These are phyloP conservation scores for Grosmannia penicillata DNA, from an alignment of 2,329 filamentous ascomycete species.

Conservation along the genomic window DNA sequence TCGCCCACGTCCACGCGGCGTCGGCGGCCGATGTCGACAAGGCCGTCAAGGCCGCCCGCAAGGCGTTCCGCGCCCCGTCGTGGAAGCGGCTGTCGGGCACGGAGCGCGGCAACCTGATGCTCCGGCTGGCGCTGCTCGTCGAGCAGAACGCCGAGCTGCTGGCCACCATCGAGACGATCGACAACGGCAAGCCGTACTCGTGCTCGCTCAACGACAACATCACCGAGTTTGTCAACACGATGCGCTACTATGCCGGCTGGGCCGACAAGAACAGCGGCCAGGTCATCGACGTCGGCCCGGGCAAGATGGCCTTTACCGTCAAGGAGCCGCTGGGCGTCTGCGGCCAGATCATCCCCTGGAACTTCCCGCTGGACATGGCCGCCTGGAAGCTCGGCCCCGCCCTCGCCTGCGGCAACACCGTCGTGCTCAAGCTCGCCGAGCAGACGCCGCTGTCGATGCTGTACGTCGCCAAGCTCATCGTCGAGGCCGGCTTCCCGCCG, in stretches of 20 bases:
- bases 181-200: constrained; percentile 65
- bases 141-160: constrained; percentile 41
- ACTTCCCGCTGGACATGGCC: constrained; percentile 64
- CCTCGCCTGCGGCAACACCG: constrained; percentile 47
- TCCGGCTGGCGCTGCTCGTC: constrained; percentile 55
- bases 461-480: constrained; percentile 49
- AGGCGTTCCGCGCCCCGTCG: constrained; percentile 48
- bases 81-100: constrained; percentile 57
- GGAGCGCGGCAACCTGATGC: constrained; percentile 53
- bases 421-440: constrained; percentile 49
- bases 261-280: constrained; percentile 69
- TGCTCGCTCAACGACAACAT: constrained; percentile 52
- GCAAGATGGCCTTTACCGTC: constrained; percentile 63
- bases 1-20: constrained; percentile 56
- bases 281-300: constrained; percentile 55
- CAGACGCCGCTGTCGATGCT: constrained; percentile 49
- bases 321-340: constrained; percentile 67
- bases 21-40: constrained; percentile 50
- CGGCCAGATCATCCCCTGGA: constrained; percentile 67
- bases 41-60: constrained; percentile 54
- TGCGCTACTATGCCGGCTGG: constrained; percentile 66
- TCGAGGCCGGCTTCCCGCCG: constrained; percentile 59
- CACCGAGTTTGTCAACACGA: constrained; percentile 26
- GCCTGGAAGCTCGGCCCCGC: constrained; percentile 64
- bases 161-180: constrained; percentile 52